These are phyloP conservation scores for Rhododendron molle DNA, from an alignment of 148 eudicot genomes.

Conservation along the genomic window DNA sequence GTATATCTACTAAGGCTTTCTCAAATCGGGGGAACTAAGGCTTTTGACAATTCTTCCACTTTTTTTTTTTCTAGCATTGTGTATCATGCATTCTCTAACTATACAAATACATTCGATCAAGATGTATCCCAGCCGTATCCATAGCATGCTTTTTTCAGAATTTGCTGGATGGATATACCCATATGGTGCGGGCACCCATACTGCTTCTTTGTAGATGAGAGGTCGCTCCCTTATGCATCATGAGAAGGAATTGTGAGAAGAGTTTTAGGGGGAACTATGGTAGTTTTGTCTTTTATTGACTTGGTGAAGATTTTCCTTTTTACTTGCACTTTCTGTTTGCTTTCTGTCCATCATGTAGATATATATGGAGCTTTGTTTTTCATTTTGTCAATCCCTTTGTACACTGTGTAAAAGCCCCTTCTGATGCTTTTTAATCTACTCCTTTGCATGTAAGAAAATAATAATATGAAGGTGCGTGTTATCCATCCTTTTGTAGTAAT, in stretches of 20 bases:
- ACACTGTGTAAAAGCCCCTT: background rate
- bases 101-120: background rate
- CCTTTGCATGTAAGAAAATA: background rate
- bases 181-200: background rate
- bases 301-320: background rate
- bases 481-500: background rate
- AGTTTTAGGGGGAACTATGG: background rate
- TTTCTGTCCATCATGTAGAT: background rate
- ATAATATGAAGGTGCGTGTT: background rate
- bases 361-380: background rate
- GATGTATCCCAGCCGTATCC: background rate
- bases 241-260: background rate
- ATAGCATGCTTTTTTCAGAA: background rate
- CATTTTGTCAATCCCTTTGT: background rate
- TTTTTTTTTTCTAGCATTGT: background rate
- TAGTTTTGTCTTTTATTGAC: background rate
- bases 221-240: background rate
- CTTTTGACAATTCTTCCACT: background rate
- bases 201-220: background rate
- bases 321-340: background rate
- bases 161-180: background rate
- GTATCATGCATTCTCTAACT: background rate
- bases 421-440: background rate
- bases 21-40: too few relatives aligned
- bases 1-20: background rate